Evolutionary conservation across 108 stramenopile genomes (phyloP).

Genomic region (Cylindrotheca closterium): DNA sequence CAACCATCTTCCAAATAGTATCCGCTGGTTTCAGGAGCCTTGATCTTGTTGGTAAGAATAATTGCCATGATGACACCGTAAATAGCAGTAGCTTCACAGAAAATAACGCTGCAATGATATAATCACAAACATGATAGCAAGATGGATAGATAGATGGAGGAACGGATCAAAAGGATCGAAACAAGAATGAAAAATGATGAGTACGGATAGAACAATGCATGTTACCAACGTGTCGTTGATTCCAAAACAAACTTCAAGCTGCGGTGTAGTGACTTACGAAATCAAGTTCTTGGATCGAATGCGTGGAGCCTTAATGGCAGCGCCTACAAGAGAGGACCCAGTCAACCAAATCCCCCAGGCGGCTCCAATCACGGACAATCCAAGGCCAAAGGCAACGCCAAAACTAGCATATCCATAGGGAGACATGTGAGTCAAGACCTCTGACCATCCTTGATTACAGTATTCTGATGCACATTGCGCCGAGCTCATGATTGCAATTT

Average conservation of each 20-base stretch:
- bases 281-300: conserved; percentile 98
- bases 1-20: conserved; percentile 69
- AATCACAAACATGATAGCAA: background rate
- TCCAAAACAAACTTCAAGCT: no score
- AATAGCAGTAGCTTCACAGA: conserved; percentile 99
- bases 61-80: conserved; percentile 99
- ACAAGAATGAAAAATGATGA: conserved; percentile 2
- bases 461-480: conserved; percentile 59
- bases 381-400: conserved; percentile 96
- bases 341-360: conserved; percentile 99
- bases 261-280: conserved; percentile 78
- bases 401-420: conserved; percentile 96
- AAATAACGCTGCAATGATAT: conserved; percentile 86
- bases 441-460: conserved; percentile 93
- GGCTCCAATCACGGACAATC: conserved; percentile 95
- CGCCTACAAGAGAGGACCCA: conserved; percentile 92
- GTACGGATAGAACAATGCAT: no score
- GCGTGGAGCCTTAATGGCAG: conserved; percentile 98
- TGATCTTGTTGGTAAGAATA: conserved; percentile 94
- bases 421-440: conserved; percentile 97
- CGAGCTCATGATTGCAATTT: conserved; percentile 26
- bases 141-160: conserved; percentile 2
- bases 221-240: no score
- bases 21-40: conserved; percentile 70
- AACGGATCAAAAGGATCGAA: background rate